Percentiles rank a stretch among this genome's conserved stretches.
Evolutionary conservation across 2,329 filamentous ascomycete genomes (phyloP).

Genomic region (Coleophoma crateriformis): DNA sequence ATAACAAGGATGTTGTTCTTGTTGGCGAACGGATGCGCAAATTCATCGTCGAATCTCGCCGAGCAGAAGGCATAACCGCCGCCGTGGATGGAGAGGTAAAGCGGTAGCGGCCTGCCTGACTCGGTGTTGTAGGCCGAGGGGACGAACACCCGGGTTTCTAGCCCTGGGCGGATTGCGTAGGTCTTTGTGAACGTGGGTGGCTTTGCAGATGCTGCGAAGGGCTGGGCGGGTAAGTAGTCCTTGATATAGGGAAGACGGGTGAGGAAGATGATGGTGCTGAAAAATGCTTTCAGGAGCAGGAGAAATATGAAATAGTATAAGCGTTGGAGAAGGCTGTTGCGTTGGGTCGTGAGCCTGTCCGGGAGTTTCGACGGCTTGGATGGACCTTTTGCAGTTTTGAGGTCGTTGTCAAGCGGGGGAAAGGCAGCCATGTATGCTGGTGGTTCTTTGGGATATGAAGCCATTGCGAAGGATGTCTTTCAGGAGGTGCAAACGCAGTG

Average conservation of each 20-base stretch:
- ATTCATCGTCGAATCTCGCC: slow-evolving; percentile 38
- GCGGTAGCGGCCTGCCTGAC: slow-evolving; percentile 25
- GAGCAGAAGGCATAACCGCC: slow-evolving; percentile 42
- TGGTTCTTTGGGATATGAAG: too few species aligned
- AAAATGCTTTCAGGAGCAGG: not conserved
- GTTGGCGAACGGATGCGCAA: slow-evolving; percentile 38
- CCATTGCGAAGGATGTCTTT: too few species aligned
- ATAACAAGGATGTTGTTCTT: slow-evolving; percentile 36
- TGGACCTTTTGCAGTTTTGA: too few species aligned
- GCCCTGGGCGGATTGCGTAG: slow-evolving; percentile 14
- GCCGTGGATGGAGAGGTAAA: slow-evolving; percentile 45
- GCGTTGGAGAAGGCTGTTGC: not conserved
- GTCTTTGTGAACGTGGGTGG: slow-evolving; percentile 3
- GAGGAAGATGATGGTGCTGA: not conserved
- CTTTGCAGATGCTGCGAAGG: not conserved
- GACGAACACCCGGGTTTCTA: slow-evolving; percentile 32
- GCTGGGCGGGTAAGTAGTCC: not conserved
- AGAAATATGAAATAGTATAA: not conserved
- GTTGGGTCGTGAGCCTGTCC: too few species aligned
- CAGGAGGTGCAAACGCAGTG: too few species aligned
- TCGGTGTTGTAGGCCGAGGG: slow-evolving; percentile 24
- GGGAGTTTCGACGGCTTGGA: too few species aligned
- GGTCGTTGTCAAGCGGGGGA: too few species aligned
- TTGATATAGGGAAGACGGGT: not conserved
- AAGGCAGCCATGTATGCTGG: too few species aligned